Conservation (phyloP, 2,329 filamentous ascomycete genomes). For the Venturia oleaginea region DNA sequence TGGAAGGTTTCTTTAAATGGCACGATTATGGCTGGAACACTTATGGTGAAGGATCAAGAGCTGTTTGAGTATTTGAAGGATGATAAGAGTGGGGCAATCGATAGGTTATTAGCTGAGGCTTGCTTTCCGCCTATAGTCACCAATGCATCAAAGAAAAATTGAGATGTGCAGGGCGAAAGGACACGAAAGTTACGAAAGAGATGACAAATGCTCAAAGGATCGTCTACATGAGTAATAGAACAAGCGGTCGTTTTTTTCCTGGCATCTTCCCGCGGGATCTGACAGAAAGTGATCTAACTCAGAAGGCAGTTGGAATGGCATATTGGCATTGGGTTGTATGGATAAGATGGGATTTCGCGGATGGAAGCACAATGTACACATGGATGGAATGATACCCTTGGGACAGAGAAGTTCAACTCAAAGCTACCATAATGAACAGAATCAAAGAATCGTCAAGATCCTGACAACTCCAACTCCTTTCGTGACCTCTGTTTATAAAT, state of each 20-base stretch:
- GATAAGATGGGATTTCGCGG: neutral
- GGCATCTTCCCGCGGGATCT: neutral
- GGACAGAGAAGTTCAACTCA: neutral
- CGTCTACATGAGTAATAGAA: neutral
- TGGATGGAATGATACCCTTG: slow-evolving; percentile 1
- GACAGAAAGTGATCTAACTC: neutral
- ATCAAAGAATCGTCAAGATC: no score
- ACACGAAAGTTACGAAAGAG: neutral
- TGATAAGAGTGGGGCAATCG: slow-evolving; percentile 31
- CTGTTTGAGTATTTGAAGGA: slow-evolving; percentile 43
- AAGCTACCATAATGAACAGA: no score
- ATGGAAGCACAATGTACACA: neutral
- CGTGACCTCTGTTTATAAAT: neutral
- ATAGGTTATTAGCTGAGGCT: slow-evolving; percentile 33
- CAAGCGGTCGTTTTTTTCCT: neutral
- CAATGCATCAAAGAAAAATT: neutral
- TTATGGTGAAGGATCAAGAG: slow-evolving; percentile 48
- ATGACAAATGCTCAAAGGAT: neutral
- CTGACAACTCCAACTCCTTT: neutral
- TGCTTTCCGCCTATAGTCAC: slow-evolving; percentile 25
- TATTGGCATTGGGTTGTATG: neutral
- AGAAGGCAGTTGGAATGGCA: neutral
- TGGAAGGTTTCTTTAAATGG: slow-evolving; percentile 45
- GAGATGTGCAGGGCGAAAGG: neutral
- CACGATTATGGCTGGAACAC: slow-evolving; percentile 46